Percentiles rank a stretch among this genome's conserved stretches.
phyloP scores from a whole-genome alignment of 495 filamentous ascomycete species.

The Ascobolus immersus region DNA sequence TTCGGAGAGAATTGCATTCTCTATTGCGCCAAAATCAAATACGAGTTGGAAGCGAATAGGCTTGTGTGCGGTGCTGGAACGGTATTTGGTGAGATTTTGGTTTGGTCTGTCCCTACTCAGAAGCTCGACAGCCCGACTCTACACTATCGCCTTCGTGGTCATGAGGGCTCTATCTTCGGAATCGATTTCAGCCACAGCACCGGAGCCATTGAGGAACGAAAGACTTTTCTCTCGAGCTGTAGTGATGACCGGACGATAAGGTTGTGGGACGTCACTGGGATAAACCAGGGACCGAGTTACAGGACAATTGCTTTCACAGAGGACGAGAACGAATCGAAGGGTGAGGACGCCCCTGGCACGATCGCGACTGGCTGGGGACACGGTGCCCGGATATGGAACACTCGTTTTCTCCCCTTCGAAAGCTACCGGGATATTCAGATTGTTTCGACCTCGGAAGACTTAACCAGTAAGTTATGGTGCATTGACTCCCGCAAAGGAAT shows the following conservation, averaged over 20 bases:
- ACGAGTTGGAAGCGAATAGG: too few species aligned
- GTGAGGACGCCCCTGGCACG: conserved; percentile 8
- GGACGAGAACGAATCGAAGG: conserved; percentile 13
- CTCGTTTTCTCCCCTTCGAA: conserved; percentile 31
- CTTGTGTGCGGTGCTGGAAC: conserved; percentile 69
- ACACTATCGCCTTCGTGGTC: conserved; percentile 55
- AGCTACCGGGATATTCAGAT: conserved; percentile 19
- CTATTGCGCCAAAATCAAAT: too few species aligned
- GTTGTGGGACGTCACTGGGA: conserved; percentile 56
- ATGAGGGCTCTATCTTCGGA: conserved; percentile 85
- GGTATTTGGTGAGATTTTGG: conserved; percentile 72
- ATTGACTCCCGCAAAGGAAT: conserved; percentile 20
- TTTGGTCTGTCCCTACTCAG: conserved; percentile 45
- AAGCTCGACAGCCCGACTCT: conserved; percentile 17
- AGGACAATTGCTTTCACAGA: too few species aligned
- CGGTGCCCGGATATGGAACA: conserved; percentile 66
- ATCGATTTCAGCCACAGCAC: conserved; percentile 39
- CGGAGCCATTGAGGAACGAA: conserved; percentile 9
- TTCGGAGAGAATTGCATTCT: too few species aligned
- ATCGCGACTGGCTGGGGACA: conserved; percentile 60
- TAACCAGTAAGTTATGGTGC: conserved; percentile 43
- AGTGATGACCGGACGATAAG: conserved; percentile 85
- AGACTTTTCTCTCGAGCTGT: conserved; percentile 57
- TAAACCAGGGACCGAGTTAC: conserved; percentile 15
- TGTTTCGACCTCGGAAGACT: conserved; percentile 59